Conservation (phyloP, 257 asterid genomes). For the Scutellaria baicalensis region DNA sequence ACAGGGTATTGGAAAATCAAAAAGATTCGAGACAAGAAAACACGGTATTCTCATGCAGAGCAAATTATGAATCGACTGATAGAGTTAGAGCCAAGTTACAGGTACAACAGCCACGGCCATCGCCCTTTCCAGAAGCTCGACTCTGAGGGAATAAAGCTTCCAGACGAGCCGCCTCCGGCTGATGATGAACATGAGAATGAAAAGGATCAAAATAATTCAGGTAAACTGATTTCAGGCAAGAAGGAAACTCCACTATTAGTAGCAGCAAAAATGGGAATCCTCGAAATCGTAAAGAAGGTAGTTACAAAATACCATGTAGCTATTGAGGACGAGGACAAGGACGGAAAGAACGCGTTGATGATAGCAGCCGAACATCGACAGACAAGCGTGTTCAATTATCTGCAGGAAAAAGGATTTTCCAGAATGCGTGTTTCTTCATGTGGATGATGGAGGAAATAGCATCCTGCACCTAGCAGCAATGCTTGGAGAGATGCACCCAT, state of each 20-base stretch:
- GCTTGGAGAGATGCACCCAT: constrained; percentile 19
- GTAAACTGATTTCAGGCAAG: neutral
- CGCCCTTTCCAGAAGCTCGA: neutral
- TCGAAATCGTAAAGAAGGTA: constrained; percentile 42
- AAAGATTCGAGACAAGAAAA: constrained; percentile 23
- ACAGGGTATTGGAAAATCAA: constrained; percentile 27
- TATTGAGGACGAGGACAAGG: constrained; percentile 34
- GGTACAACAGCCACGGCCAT: constrained; percentile 20
- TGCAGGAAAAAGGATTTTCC: constrained; percentile 22
- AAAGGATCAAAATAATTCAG: neutral
- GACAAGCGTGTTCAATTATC: constrained; percentile 18
- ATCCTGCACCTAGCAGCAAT: constrained; percentile 45
- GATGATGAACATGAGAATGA: neutral
- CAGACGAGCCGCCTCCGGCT: neutral
- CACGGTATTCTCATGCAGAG: constrained; percentile 16
- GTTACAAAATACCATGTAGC: constrained; percentile 34
- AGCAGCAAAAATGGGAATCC: constrained; percentile 49
- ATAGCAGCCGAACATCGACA: constrained; percentile 53
- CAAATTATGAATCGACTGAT: constrained; percentile 23
- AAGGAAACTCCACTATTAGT: constrained; percentile 36
- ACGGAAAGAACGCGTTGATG: constrained; percentile 41
- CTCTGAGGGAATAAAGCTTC: neutral
- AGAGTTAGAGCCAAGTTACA: constrained; percentile 11
- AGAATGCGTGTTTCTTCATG: constrained; percentile 30
- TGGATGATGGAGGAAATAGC: constrained; percentile 36